Conservation (phyloP, 2,329 filamentous ascomycete species). For the Phialophora macrospora region DNA sequence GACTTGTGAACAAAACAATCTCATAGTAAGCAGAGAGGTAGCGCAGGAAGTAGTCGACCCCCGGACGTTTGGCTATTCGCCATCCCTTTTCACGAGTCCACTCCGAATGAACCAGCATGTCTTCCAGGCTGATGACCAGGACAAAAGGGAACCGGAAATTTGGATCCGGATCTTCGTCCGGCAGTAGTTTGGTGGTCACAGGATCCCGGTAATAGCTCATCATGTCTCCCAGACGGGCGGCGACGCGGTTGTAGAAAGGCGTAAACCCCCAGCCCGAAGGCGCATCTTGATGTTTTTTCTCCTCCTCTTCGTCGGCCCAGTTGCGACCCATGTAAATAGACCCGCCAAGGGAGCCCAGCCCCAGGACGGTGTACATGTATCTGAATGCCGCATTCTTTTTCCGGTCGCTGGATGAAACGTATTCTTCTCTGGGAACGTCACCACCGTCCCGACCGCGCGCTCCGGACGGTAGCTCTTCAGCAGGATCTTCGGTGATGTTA, state of each 20-base stretch:
- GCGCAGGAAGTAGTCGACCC: conserved; percentile 94
- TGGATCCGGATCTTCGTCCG: conserved; percentile 67
- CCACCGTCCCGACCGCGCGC: conserved; percentile 63
- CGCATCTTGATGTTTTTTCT: conserved; percentile 68
- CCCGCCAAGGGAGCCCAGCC: conserved; percentile 62
- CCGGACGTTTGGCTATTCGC: conserved; percentile 91
- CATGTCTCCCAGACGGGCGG: conserved; percentile 73
- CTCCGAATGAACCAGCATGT: conserved; percentile 91
- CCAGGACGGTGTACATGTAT: conserved; percentile 69
- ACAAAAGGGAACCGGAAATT: conserved; percentile 86
- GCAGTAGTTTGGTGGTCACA: conserved; percentile 89
- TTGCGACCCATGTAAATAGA: conserved; percentile 81
- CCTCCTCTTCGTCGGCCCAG: conserved; percentile 79
- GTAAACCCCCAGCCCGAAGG: conserved; percentile 78
- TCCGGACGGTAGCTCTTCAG: conserved; percentile 54
- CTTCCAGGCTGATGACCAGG: conserved; percentile 87
- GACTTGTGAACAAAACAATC: conserved; percentile 90
- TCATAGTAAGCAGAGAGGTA: conserved; percentile 99
- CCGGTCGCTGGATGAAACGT: conserved; percentile 88
- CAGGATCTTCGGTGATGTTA: conserved; percentile 61
- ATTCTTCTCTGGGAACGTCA: conserved; percentile 75
- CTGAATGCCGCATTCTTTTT: conserved; percentile 77
- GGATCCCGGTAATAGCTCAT: conserved; percentile 95
- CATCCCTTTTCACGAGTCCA: conserved; percentile 95
- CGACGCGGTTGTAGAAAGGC: conserved; percentile 80